Percentiles rank a stretch among this genome's conserved stretches.
Conservation (phyloP, 192 early-diverging fungal species). For the Coemansia sp. region DNA sequence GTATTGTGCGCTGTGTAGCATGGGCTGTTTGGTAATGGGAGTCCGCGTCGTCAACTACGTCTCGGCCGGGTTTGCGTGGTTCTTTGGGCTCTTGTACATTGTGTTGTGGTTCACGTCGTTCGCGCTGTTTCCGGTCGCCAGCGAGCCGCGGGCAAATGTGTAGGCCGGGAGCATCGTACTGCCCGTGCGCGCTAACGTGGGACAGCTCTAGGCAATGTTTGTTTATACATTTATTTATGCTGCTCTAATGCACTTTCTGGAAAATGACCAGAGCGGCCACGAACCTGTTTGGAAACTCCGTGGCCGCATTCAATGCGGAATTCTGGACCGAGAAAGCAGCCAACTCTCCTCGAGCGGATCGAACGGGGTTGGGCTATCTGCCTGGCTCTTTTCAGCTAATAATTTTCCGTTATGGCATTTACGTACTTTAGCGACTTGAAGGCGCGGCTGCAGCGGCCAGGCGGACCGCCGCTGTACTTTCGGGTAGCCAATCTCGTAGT, state of each 20-base stretch:
- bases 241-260: neutral
- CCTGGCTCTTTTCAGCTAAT: neutral
- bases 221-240: neutral
- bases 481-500: constrained; percentile 36
- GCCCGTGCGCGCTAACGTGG: neutral
- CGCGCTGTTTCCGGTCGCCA: constrained; percentile 35
- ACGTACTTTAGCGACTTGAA: constrained; percentile 29
- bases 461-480: constrained; percentile 46
- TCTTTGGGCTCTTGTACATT: constrained; percentile 41
- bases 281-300: neutral
- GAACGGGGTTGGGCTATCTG: neutral
- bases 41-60: constrained; percentile 36
- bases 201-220: neutral
- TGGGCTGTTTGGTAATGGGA: constrained; percentile 36
- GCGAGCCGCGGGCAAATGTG: neutral
- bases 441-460: constrained; percentile 34
- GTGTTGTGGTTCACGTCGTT: constrained; percentile 46
- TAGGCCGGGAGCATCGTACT: neutral
- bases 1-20: constrained; percentile 27
- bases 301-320: neutral
- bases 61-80: constrained; percentile 35
- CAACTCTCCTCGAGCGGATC: too few species aligned
- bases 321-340: neutral
- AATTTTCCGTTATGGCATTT: constrained; percentile 19
- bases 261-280: neutral